Evolutionary conservation across 169 alveolate genomes (phyloP).

Genomic region (Miamiensis avidus): DNA sequence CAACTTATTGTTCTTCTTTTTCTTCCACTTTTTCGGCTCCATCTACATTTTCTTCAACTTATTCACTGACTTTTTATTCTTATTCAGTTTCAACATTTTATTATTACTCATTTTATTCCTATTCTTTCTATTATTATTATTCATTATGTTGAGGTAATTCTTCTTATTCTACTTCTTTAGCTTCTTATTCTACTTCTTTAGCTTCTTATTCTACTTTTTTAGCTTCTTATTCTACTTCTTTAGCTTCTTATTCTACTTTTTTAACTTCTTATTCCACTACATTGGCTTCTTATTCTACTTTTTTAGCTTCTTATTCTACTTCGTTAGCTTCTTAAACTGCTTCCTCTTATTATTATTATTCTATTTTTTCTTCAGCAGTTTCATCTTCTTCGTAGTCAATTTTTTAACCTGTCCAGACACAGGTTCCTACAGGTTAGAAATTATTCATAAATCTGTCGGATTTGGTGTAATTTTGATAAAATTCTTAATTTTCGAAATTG

Average conservation of each 20-base stretch:
- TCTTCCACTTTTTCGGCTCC: neutral
- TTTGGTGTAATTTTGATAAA: neutral
- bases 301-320: neutral
- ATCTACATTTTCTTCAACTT: neutral
- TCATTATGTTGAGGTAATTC: neutral
- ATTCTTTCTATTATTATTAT: too few species aligned
- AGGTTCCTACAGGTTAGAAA: neutral
- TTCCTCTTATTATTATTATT: too few species aligned
- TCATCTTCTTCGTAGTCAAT: neutral
- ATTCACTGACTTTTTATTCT: neutral
- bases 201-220: neutral
- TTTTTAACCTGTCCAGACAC: neutral
- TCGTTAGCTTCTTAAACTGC: neutral
- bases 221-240: neutral
- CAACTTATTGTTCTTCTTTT: neutral
- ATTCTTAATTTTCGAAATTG: neutral
- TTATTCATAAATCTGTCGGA: neutral
- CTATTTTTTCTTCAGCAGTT: neutral
- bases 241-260: neutral
- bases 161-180: neutral
- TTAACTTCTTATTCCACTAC: neutral
- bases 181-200: neutral
- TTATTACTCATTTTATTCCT: neutral
- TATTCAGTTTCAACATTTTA: neutral
- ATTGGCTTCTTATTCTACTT: neutral